These are phyloP conservation scores for Dendrobium officinale DNA, from an alignment of 106 monocot genomes.

Conservation along the genomic window DNA sequence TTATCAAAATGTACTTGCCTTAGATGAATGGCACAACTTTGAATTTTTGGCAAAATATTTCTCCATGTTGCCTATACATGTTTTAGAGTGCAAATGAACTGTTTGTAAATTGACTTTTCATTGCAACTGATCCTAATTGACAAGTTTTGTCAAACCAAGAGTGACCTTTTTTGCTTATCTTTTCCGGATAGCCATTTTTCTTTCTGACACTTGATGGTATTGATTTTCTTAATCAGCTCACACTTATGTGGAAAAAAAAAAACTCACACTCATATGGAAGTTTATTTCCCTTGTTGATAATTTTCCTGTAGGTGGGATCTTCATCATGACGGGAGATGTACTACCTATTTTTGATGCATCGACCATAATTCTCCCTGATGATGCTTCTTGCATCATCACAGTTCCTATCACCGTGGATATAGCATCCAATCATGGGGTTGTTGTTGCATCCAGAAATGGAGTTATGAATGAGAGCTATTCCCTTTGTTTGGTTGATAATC, in stretches of 20 bases:
- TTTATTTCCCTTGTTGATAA: background rate
- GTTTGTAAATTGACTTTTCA: background rate
- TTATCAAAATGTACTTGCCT: too few relatives aligned
- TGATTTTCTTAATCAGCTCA: background rate
- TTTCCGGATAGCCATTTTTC: background rate
- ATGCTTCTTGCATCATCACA: constrained; percentile 79
- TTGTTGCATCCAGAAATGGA: constrained; percentile 56
- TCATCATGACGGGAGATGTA: constrained; percentile 99
- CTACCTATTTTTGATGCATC: constrained; percentile 98
- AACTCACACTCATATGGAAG: background rate
- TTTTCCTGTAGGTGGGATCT: constrained; percentile 73
- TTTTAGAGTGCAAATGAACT: background rate
- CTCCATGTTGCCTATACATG: background rate
- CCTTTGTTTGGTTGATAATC: constrained; percentile 70
- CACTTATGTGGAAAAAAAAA: background rate
- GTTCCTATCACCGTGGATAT: constrained; percentile 88
- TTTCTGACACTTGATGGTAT: background rate
- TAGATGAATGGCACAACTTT: too few relatives aligned
- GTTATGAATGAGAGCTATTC: constrained; percentile 31
- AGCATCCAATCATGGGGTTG: constrained; percentile 88
- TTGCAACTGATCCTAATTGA: background rate
- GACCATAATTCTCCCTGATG: constrained; percentile 63
- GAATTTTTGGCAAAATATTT: background rate
- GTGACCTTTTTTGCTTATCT: background rate
- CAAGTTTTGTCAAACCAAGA: background rate